Evolutionary conservation across 208 protist genomes (phyloP).

Genomic region (Angomonas deanei): DNA sequence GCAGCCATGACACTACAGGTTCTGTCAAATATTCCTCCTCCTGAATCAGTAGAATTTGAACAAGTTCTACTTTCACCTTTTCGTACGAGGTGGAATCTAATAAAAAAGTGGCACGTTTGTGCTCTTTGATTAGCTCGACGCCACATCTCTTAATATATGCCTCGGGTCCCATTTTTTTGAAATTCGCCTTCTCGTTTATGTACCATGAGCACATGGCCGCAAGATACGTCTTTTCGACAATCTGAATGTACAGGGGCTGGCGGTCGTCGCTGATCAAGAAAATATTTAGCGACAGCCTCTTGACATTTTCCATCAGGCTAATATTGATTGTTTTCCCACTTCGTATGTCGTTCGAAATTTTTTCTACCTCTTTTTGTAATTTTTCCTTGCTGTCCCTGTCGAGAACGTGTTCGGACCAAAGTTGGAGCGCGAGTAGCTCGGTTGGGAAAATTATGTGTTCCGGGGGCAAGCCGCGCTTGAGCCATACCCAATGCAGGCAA

Average conservation of each 20-base stretch:
- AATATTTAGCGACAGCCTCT: conserved; percentile 61
- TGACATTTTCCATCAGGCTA: conserved; percentile 44
- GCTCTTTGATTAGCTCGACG: conserved; percentile 35
- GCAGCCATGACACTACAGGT: conserved; percentile 26
- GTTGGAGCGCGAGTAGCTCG: conserved; percentile 49
- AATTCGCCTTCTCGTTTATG: conserved; percentile 15
- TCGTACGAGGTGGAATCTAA: conserved; percentile 45
- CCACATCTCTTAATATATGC: conserved; percentile 39
- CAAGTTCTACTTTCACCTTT: conserved; percentile 31
- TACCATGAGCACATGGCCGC: conserved; percentile 33
- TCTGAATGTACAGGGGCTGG: conserved; percentile 34
- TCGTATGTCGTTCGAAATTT: conserved; percentile 34
- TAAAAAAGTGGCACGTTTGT: conserved; percentile 39
- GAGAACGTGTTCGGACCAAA: conserved; percentile 54
- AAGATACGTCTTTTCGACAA: conserved; percentile 66
- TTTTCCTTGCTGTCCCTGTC: conserved; percentile 20
- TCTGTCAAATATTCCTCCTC: conserved; percentile 37
- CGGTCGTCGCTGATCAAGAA: conserved; percentile 43
- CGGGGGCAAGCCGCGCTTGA: conserved; percentile 59
- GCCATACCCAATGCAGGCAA: conserved; percentile 80
- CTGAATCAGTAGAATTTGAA: conserved; percentile 39
- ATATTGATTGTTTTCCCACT: conserved; percentile 21
- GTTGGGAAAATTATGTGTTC: conserved; percentile 71
- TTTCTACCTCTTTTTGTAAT: conserved; percentile 33
- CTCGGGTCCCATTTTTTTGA: conserved; percentile 28